Conservation (phyloP, 1,284 basidiomycete species). For the Ganoderma lingzhi region DNA sequence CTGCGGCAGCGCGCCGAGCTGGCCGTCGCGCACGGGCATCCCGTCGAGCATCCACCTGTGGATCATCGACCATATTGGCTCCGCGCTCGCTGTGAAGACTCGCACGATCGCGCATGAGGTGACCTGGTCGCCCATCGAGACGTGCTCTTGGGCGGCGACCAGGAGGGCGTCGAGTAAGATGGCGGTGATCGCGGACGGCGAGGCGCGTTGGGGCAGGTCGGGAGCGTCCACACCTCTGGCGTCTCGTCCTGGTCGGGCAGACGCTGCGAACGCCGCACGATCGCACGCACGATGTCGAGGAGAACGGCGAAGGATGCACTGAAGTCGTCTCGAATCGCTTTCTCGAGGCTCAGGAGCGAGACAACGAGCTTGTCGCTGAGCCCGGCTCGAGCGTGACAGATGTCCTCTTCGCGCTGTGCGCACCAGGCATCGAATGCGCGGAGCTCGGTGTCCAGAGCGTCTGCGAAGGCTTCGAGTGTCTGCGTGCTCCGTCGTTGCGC, state of each 20-base stretch:
- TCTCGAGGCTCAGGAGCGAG: constrained; percentile 73
- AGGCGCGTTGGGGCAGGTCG: constrained; percentile 50
- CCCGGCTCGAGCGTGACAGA: constrained; percentile 63
- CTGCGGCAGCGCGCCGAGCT: constrained; percentile 15
- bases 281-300: constrained; percentile 48
- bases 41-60: constrained; percentile 79
- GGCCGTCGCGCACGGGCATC: constrained; percentile 61
- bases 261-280: constrained; percentile 42
- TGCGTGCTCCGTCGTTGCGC: constrained; percentile 48
- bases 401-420: constrained; percentile 69
- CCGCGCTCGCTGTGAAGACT: constrained; percentile 69
- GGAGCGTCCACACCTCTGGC: constrained; percentile 50
- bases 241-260: constrained; percentile 35
- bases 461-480: constrained; percentile 84
- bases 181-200: constrained; percentile 59
- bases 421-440: constrained; percentile 74
- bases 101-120: constrained; percentile 63
- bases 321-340: constrained; percentile 63
- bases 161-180: constrained; percentile 72
- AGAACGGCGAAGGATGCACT: constrained; percentile 64
- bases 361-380: constrained; percentile 54
- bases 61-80: constrained; percentile 79
- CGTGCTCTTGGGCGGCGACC: constrained; percentile 57
- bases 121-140: constrained; percentile 61
- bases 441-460: constrained; percentile 71